Evolutionary conservation across 2,329 filamentous ascomycete genomes (phyloP).

Genomic region (Diplodia sapinea): DNA sequence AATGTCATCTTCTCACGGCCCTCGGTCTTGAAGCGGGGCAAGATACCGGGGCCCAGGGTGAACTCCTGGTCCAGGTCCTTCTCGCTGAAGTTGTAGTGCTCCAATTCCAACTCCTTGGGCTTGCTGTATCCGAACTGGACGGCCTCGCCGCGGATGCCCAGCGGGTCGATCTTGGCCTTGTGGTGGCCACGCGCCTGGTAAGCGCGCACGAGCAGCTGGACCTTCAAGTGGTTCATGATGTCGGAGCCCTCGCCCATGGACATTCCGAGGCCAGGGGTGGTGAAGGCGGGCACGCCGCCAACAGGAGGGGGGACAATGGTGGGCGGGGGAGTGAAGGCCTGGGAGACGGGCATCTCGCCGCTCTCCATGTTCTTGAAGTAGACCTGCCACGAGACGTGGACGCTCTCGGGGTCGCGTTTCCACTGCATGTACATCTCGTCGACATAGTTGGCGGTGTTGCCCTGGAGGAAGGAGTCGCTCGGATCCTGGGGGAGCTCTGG

Average conservation of each 20-base stretch:
- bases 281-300: conserved; percentile 73
- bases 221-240: conserved; percentile 95
- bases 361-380: conserved; percentile 99
- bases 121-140: conserved; percentile 83
- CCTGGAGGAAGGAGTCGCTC: conserved; percentile 94
- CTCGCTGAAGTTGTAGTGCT: conserved; percentile 94
- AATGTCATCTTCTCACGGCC: conserved; percentile 94
- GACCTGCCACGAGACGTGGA: conserved; percentile 97
- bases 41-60: conserved; percentile 87
- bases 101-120: conserved; percentile 90
- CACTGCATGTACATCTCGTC: conserved; percentile 99
- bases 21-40: conserved; percentile 90
- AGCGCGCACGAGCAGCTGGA: conserved; percentile 93
- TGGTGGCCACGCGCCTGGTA: conserved; percentile 98
- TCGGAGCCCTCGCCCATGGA: conserved; percentile 74
- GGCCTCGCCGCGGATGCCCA: conserved; percentile 87
- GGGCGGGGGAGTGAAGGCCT: conserved; percentile 94
- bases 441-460: conserved; percentile 97
- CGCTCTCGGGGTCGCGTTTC: conserved; percentile 90
- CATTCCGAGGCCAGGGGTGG: conserved; percentile 72
- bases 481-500: conserved; percentile 64
- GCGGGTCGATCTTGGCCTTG: conserved; percentile 96
- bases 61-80: conserved; percentile 93
- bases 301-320: conserved; percentile 84
- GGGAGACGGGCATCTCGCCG: conserved; percentile 95